Conservation (phyloP, 495 filamentous ascomycete genomes). For the Penicillium silybi region DNA sequence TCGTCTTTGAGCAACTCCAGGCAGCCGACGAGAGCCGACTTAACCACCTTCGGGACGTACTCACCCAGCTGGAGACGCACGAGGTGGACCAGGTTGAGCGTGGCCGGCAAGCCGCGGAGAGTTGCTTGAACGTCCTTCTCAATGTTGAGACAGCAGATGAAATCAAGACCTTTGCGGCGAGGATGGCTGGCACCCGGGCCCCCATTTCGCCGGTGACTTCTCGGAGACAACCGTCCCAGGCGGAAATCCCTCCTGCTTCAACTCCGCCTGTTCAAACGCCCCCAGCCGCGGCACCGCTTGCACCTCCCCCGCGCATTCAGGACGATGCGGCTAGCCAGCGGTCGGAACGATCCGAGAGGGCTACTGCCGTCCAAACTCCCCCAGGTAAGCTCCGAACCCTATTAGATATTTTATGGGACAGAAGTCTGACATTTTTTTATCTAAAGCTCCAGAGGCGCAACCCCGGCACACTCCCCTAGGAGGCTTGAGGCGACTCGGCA, state of each 20-base stretch:
- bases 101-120: slow-evolving; percentile 70
- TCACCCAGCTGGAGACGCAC: slow-evolving; percentile 91
- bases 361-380: slow-evolving; percentile 36
- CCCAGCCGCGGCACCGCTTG: slow-evolving; percentile 21
- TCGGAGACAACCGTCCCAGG: slow-evolving; percentile 17
- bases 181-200: slow-evolving; percentile 31
- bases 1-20: slow-evolving; percentile 92
- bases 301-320: slow-evolving; percentile 40
- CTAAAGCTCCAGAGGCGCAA: slow-evolving; percentile 32
- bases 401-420: not conserved
- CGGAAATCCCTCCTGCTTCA: slow-evolving; percentile 11
- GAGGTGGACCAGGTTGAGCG: slow-evolving; percentile 85
- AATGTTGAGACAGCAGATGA: slow-evolving; percentile 86
- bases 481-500: slow-evolving; percentile 66
- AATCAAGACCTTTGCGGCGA: slow-evolving; percentile 77
- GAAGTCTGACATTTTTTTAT: slow-evolving; percentile 1
- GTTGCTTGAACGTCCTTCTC: slow-evolving; percentile 77
- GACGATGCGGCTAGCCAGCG: slow-evolving; percentile 62
- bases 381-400: slow-evolving; percentile 29
- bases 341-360: slow-evolving; percentile 43
- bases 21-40: slow-evolving; percentile 83
- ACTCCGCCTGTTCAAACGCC: slow-evolving; percentile 6
- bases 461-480: slow-evolving; percentile 41
- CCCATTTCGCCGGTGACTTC: slow-evolving; percentile 12
- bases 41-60: slow-evolving; percentile 86